Evolutionary conservation across 768 basidiomycete species (phyloP).

Genomic region (Rhizopogon vinicolor): DNA sequence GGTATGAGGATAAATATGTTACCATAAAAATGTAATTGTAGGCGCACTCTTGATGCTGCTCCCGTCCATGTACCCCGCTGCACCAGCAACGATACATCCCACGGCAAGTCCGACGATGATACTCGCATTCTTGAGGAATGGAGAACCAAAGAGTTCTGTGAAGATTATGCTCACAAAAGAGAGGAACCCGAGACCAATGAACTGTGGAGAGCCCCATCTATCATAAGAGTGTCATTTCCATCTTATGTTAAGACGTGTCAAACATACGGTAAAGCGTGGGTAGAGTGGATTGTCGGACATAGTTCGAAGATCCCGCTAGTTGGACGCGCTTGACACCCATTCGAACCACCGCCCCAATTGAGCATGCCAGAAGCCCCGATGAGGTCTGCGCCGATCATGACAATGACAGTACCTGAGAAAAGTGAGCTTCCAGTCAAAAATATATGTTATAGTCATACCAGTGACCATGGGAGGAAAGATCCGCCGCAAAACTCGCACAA

Average conservation of each 20-base stretch:
- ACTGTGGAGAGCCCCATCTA: constrained; percentile 79
- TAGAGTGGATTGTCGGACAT: constrained; percentile 69
- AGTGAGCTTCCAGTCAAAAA: background rate
- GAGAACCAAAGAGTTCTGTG: constrained; percentile 79
- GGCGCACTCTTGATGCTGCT: constrained; percentile 64
- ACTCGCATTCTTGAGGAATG: constrained; percentile 78
- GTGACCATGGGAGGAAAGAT: constrained; percentile 83
- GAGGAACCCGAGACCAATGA: constrained; percentile 84
- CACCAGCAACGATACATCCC: constrained; percentile 79
- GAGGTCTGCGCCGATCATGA: constrained; percentile 76
- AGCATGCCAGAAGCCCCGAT: constrained; percentile 70
- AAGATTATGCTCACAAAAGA: constrained; percentile 73
- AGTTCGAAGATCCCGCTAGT: constrained; percentile 61
- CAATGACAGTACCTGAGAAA: constrained; percentile 61
- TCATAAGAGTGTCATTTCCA: background rate
- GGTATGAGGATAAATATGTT: constrained; percentile 1
- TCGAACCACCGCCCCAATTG: constrained; percentile 85
- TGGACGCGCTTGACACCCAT: constrained; percentile 60
- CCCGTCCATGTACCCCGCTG: constrained; percentile 71
- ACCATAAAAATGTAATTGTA: constrained; percentile 83
- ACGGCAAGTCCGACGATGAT: constrained; percentile 73
- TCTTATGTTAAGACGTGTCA: background rate
- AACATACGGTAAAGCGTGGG: constrained; percentile 58
- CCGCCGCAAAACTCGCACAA: constrained; percentile 52
- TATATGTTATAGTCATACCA: constrained; percentile 27